Base-by-base conservation (phyloP, 2,329 filamentous ascomycete species). In the Fusarium nygamai region DNA sequence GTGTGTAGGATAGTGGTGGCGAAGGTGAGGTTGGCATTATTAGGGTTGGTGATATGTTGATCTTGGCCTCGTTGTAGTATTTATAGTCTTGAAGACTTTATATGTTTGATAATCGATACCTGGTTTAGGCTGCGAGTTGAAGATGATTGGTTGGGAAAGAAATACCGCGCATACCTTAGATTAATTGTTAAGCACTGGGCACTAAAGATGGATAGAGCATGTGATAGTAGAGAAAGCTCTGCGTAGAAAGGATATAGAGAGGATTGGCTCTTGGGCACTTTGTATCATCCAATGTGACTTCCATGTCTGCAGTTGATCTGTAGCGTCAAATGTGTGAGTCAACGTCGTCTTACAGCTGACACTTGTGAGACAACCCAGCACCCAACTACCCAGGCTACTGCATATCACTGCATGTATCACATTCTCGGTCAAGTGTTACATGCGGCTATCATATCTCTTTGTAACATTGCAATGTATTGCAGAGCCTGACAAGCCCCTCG, bases 71-170 rank as follows among this genome's bases (percentile, higher is more conserved):
- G 27, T 4, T n/a, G 22, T 38, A 14, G n/a, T 29, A 29, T 41
- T 57, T 33, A 43, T 57, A 44, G 24, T 62, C 33, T 39, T 44
- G 51, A 22, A 43, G 51, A 24, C n/a, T 51, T 54, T 38, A 53
- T 70, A 70, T 69, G 34, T 47, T 36, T 69, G 39, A 46, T 29
- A 27, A 43, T 64, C 22, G 58, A 39, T 73, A 69, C 69, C 64
- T 70, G 44, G 58, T 72, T 70, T 59, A 72, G 69, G 69, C 62
- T 72, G 24, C 67, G 66, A 66, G 60, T 31, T 64, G 44, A 70
- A 67, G 44, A 31, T 73, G 63, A 70, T 70, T 72, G 67, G 66
- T 56, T 39, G 51, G 36, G 43, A 46, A 41, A 59, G 51, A 69
- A 70, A 65, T 64, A 46, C 59, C 59, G 61, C 59, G 31, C 12